phyloP scores from a whole-genome alignment of 768 basidiomycete species.

The Lactarius sp. region DNA sequence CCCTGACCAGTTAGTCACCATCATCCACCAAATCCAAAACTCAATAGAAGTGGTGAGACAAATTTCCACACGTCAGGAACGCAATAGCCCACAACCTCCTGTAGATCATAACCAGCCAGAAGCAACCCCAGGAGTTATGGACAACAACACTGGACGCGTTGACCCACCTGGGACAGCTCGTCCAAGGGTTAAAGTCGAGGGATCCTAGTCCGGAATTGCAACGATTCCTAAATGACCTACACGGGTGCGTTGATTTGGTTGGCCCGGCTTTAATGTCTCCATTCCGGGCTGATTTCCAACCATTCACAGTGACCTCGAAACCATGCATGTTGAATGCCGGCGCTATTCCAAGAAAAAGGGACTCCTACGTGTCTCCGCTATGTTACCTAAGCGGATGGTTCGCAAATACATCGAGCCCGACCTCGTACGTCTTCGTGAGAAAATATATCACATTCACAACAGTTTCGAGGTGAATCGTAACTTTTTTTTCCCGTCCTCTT shows the following conservation, averaged over 20 bases:
- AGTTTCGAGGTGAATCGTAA: constrained; percentile 8
- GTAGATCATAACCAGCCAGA: constrained; percentile 12
- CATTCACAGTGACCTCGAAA: constrained; percentile 5
- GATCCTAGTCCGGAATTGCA: constrained; percentile 2
- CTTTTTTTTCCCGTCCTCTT: no score
- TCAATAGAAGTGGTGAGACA: constrained; percentile 11
- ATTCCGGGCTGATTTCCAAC: neutral
- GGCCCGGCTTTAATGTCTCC: neutral
- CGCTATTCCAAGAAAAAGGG: constrained; percentile 10
- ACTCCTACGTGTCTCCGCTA: neutral
- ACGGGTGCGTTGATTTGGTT: neutral
- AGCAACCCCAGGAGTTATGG: constrained; percentile 12
- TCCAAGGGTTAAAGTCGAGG: neutral
- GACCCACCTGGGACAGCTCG: constrained; percentile 1
- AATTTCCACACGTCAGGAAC: neutral
- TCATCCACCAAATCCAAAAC: constrained; percentile 11
- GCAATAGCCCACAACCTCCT: neutral
- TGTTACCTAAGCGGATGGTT: constrained; percentile 18
- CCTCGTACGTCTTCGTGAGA: constrained; percentile 1
- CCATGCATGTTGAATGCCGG: constrained; percentile 1
- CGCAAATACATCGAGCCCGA: constrained; percentile 10
- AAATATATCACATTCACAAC: neutral
- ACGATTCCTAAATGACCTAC: neutral
- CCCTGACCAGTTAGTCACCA: constrained; percentile 16
- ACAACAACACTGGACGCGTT: neutral